Conservation (phyloP, 2,329 filamentous ascomycete genomes). For the Cytospora paraplurivora region DNA sequence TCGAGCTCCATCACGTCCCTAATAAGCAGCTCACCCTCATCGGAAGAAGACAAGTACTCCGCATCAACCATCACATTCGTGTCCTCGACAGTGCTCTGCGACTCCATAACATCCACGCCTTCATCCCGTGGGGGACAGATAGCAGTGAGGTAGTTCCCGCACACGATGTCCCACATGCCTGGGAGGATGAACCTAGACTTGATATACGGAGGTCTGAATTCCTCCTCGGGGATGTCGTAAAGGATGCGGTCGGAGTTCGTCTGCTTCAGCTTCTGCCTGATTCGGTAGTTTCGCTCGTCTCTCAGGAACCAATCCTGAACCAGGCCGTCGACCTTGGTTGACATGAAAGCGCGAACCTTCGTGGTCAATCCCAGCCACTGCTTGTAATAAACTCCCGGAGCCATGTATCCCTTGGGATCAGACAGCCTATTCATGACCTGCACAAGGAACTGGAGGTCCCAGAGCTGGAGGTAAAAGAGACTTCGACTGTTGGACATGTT, state of each 20-base stretch:
- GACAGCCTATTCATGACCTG: background rate
- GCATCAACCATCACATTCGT: background rate
- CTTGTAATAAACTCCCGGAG: background rate
- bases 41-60: too few relatives aligned
- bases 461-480: slow-evolving; percentile 12
- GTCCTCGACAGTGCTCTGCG: background rate
- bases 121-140: background rate
- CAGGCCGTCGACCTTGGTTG: background rate
- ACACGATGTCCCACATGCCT: background rate
- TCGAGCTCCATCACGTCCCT: background rate
- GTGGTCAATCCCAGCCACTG: background rate
- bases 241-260: background rate
- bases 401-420: background rate
- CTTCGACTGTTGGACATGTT: background rate
- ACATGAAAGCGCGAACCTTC: background rate
- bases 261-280: background rate
- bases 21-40: too few relatives aligned
- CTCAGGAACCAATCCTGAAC: slow-evolving; percentile 12
- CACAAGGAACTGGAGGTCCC: slow-evolving; percentile 9
- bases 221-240: slow-evolving; percentile 16
- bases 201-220: slow-evolving; percentile 7
- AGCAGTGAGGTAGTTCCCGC: slow-evolving; percentile 9
- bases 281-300: slow-evolving; percentile 13
- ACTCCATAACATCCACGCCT: background rate
- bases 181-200: background rate